phyloP scores from a whole-genome alignment of 495 filamentous ascomycete species.

The Hyaloscypha variabilis region DNA sequence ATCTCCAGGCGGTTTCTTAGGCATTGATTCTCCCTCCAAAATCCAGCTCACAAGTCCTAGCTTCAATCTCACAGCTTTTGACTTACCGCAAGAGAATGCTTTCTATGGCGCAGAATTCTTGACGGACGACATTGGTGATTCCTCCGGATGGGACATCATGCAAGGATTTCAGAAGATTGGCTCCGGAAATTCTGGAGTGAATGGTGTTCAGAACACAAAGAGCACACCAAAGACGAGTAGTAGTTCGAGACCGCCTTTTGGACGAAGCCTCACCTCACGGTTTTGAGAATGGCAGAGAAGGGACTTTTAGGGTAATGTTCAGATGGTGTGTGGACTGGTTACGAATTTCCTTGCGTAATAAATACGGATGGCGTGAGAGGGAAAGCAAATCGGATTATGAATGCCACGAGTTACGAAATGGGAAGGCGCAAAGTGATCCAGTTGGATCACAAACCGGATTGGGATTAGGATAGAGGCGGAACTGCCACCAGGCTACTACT shows the following conservation, averaged over 20 bases:
- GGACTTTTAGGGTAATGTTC: background rate
- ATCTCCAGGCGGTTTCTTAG: conserved; percentile 43
- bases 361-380: background rate
- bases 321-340: conserved; percentile 10
- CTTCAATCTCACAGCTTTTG: conserved; percentile 25
- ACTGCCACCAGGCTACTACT: conserved; percentile 46
- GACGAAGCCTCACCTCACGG: conserved; percentile 30
- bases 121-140: conserved; percentile 61
- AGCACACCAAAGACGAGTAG: conserved; percentile 18
- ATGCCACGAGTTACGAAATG: conserved; percentile 15
- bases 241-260: conserved; percentile 23
- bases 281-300: conserved; percentile 18
- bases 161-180: conserved; percentile 92
- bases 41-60: conserved; percentile 51
- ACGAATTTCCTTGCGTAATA: conserved; percentile 22
- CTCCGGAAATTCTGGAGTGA: conserved; percentile 8
- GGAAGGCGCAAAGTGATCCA: background rate
- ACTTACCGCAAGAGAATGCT: conserved; percentile 42
- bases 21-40: conserved; percentile 56
- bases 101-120: conserved; percentile 56
- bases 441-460: background rate
- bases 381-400: background rate
- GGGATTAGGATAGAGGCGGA: background rate
- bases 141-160: conserved; percentile 77
- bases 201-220: conserved; percentile 10